A percentile compares a stretch with the other conserved stretches of the same genome.
Conservation (phyloP, 768 basidiomycete species). For the Leccinum sublutescens region DNA sequence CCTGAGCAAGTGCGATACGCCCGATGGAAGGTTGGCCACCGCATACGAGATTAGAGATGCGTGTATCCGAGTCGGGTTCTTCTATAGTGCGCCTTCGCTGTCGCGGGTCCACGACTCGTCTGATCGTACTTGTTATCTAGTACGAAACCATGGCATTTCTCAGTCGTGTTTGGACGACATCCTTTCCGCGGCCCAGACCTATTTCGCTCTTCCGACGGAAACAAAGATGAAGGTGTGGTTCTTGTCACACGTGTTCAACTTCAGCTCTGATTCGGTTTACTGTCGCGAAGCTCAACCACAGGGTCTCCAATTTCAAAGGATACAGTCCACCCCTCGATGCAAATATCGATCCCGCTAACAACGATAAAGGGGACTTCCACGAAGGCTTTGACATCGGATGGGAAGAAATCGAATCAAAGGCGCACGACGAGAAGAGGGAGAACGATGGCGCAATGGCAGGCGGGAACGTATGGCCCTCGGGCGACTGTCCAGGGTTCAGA, state of each 20-base stretch:
- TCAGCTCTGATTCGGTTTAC: background rate
- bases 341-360: slow-evolving; percentile 66
- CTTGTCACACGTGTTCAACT: background rate
- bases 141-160: slow-evolving; percentile 74
- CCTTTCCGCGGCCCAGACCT: slow-evolving; percentile 50
- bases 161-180: slow-evolving; percentile 45
- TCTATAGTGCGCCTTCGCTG: slow-evolving; percentile 55
- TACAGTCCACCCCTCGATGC: slow-evolving; percentile 68
- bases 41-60: slow-evolving; percentile 66
- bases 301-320: slow-evolving; percentile 71
- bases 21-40: slow-evolving; percentile 40
- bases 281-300: slow-evolving; percentile 58
- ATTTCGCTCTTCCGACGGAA: slow-evolving; percentile 64
- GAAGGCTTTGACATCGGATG: slow-evolving; percentile 89
- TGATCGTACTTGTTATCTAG: slow-evolving; percentile 36
- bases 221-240: slow-evolving; percentile 61
- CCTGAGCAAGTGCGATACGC: slow-evolving; percentile 17
- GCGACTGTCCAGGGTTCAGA: slow-evolving; percentile 58
- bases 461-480: slow-evolving; percentile 76
- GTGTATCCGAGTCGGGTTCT: slow-evolving; percentile 81
- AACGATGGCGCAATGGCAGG: slow-evolving; percentile 62
- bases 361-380: slow-evolving; percentile 79
- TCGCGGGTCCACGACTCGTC: background rate
- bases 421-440: slow-evolving; percentile 25
- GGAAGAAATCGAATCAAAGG: slow-evolving; percentile 45